Evolutionary conservation across 345 rosid genomes (phyloP).

Genomic region (Sapria himalayana): DNA sequence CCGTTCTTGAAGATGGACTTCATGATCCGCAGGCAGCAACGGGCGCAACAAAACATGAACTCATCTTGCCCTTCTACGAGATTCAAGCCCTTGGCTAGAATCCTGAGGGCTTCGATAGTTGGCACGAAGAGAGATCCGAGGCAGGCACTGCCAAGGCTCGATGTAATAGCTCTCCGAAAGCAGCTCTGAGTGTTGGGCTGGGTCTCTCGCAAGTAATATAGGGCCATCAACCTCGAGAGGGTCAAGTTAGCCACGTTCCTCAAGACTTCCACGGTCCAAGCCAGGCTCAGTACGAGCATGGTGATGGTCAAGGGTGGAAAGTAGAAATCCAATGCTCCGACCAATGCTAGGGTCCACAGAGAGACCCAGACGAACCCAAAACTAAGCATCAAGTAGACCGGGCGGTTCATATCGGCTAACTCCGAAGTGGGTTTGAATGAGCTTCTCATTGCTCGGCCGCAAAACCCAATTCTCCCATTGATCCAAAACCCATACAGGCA

Average conservation of each 20-base stretch:
- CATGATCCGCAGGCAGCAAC: conserved; percentile 77
- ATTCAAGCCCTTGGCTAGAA: conserved; percentile 63
- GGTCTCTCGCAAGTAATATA: conserved; percentile 81
- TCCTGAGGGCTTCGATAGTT: conserved; percentile 66
- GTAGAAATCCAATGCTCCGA: conserved; percentile 69
- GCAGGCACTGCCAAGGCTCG: conserved; percentile 85
- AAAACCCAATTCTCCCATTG: conserved; percentile 35
- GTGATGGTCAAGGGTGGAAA: conserved; percentile 33
- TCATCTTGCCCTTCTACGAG: conserved; percentile 95
- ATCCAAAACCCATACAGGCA: conserved; percentile 95
- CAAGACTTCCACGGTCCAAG: conserved; percentile 87
- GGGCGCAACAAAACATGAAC: conserved; percentile 98
- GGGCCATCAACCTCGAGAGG: conserved; percentile 49
- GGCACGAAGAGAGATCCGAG: conserved; percentile 88
- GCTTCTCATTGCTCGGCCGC: conserved; percentile 33
- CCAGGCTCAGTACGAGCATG: conserved; percentile 32
- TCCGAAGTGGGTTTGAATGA: conserved; percentile 57
- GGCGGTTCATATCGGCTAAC: conserved; percentile 52
- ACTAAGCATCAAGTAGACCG: conserved; percentile 65
- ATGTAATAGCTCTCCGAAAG: conserved; percentile 74
- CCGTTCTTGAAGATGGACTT: conserved; percentile 54
- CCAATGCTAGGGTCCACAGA: conserved; percentile 68
- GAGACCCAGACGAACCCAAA: conserved; percentile 96
- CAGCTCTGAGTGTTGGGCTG: conserved; percentile 65
- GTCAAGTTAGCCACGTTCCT: conserved; percentile 78